Evolutionary conservation across 1,284 basidiomycete species (phyloP), one percentile per base, ranked within the genome.

Genomic region (Thelephora terrestris): DNA sequence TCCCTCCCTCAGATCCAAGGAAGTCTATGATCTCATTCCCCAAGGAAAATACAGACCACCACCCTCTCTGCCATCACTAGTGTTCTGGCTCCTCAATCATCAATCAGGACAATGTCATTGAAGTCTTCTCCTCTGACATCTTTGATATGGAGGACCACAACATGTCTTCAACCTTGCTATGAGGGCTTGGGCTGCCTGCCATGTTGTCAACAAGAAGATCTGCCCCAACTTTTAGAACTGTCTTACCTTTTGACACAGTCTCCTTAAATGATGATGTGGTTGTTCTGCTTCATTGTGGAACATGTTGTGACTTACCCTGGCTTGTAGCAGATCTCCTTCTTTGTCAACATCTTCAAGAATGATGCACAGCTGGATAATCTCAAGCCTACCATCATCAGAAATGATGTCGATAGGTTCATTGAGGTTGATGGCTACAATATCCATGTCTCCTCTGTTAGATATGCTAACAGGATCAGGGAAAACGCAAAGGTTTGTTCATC

Each of bases 341-440:
- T 61, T 1, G 40, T 55, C 0, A 55, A 55, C n/a, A 48, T 54
- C 27, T 47, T 55, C 9, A 53, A 56, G 27, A 54, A 57, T 43
- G 46, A 53, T 6, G 56, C 57, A 21, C 54, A 55, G 1, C 45
- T 62, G 0, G 49, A 56, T 20, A 52, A 52, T 0, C 27, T 58
- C 38, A 61, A 61, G 51, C 63, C 63, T 0, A 58, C 50, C 0
- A 46, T 37, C 18, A 35, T 53, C n/a, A 58, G 59, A 37, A 62
- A 63, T 50, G 62, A 64, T 34, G 53, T 63, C 18, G 38, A 39
- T 3, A 10, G 32, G 1, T 39, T 55, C 2, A 51, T 51, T 10
- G 43, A 27, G 2, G 6, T 38, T 24, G 46, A 47, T 5, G 46
- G 43, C 21, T 60, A 55, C 9, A 24, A 47, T 1, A 23, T 60